Percentiles rank a stretch among this genome's conserved stretches.
These are phyloP conservation scores for Scalesia atractyloides DNA, from an alignment of 129 eudicot species.

Conservation along the genomic window DNA sequence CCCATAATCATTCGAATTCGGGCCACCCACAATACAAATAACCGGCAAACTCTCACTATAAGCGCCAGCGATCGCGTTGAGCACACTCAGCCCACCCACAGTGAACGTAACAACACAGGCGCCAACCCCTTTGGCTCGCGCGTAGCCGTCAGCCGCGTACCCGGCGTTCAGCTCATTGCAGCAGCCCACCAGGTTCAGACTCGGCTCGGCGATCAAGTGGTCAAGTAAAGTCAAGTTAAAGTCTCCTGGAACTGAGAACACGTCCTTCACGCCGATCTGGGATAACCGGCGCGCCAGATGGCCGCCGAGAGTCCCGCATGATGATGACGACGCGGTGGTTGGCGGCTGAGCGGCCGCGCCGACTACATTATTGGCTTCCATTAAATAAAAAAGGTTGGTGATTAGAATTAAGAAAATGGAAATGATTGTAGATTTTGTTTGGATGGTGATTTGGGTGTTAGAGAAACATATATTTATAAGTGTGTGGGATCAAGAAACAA, in stretches of 20 bases:
- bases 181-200: constrained; percentile 70
- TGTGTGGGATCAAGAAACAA: not conserved
- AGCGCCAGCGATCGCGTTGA: constrained; percentile 92
- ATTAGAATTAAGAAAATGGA: not conserved
- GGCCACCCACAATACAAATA: constrained; percentile 89
- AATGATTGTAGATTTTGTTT: not conserved
- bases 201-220: constrained; percentile 70
- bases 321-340: not conserved
- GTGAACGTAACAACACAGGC: constrained; percentile 94
- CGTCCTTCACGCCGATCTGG: constrained; percentile 66
- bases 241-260: constrained; percentile 90
- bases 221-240: constrained; percentile 77
- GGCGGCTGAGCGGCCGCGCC: constrained; percentile 4
- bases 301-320: constrained; percentile 33
- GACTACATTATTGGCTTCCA: constrained; percentile 10
- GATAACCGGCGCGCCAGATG: constrained; percentile 76
- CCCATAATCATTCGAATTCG: constrained; percentile 84
- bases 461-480: not conserved
- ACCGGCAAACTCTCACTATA: constrained; percentile 89
- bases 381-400: not conserved
- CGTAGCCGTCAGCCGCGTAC: constrained; percentile 92
- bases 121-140: constrained; percentile 80
- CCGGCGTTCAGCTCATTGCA: constrained; percentile 96
- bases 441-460: not conserved
- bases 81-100: constrained; percentile 84